Evolutionary conservation across 164 flowering plant species (phyloP).

Genomic region (Tinospora cordifolia): DNA sequence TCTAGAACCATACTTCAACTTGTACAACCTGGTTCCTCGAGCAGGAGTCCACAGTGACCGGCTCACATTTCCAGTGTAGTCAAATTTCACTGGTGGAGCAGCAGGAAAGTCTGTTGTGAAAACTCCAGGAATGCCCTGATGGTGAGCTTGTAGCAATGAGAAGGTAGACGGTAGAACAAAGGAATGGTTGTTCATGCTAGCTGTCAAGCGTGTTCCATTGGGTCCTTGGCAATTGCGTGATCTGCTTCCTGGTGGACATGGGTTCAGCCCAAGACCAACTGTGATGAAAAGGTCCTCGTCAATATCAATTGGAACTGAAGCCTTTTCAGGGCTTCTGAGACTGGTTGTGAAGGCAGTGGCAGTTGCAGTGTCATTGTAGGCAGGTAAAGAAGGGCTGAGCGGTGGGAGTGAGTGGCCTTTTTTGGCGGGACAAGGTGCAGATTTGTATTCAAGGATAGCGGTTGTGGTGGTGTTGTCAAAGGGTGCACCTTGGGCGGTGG

Average conservation of each 20-base stretch:
- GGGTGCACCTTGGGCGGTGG: conserved; percentile 44
- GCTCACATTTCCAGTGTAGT: conserved; percentile 75
- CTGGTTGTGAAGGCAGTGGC: conserved; percentile 45
- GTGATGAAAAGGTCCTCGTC: conserved; percentile 67
- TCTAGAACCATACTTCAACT: conserved; percentile 48
- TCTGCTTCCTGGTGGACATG: conserved; percentile 46
- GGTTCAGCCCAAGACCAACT: conserved; percentile 62
- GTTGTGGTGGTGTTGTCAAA: conserved; percentile 92
- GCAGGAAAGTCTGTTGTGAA: conserved; percentile 75
- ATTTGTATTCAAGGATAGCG: conserved; percentile 66
- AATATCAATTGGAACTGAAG: conserved; percentile 37
- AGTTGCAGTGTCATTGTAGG: conserved; percentile 63
- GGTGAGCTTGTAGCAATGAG: conserved; percentile 68
- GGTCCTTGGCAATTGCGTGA: conserved; percentile 81
- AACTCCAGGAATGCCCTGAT: conserved; percentile 47
- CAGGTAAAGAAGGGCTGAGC: conserved; percentile 46
- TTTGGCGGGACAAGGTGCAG: conserved; percentile 22
- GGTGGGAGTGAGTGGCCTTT: conserved; percentile 35
- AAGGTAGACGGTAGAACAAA: conserved; percentile 59
- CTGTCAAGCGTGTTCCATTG: conserved; percentile 76
- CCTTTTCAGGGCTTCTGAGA: conserved; percentile 32
- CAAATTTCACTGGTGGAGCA: conserved; percentile 49
- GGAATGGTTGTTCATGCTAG: conserved; percentile 87
- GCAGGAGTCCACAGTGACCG: conserved; percentile 56
- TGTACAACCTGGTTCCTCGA: conserved; percentile 53